Evolutionary conservation across 495 filamentous ascomycete genomes (phyloP), one percentile per base, ranked within the genome.

Genomic region (Hypoxylon intermedium): DNA sequence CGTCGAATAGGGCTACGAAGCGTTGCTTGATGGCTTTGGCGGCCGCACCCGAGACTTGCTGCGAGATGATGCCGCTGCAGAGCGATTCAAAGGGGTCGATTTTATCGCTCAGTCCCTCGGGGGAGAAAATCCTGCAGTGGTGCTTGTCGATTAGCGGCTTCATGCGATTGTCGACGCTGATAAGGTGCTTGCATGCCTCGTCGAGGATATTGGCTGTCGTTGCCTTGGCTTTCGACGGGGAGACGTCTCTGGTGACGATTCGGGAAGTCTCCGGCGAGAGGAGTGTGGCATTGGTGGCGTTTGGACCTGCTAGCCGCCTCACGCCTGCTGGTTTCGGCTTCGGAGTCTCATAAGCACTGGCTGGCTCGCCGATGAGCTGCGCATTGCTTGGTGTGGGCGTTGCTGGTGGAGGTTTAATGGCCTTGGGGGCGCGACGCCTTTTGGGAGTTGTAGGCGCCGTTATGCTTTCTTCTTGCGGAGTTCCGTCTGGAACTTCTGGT

Each of bases 31-130:
- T 97, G 3, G 89, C 87, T 54, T 83, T 87, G 19, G 94, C 95
- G 2, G 94, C 94, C 3, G 91, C 90, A 13, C 93, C 91, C 13
- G 91, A 94, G 9, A 98, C 93, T 72, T 98, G 94, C 72, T 98
- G 94, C 38, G 90, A 90, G 55, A 98, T 96, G 63, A 98, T 97
- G 41, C 91, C 88, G 70, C 85, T 89, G 19, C 82, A 81, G 34
- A 98, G 81, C 49, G 86, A 87, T 47, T 85, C 86, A 69, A 97
- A 98, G 2, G 94, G 93, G 71, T 98, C 89, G 58, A 96, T 82
- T 60, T 85, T 75, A 74, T 97, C 93, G 13, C 86, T 84, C 13
- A 98, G 74, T 0, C 92, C 93, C 46, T 89, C 87, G 2, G 91
- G 83, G 5, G 89, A 89, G 74, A 97, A 97, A 9, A 94, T 68